Evolutionary conservation across 75 land plant genomes (phyloP), one percentile per base, ranked within the genome.

Genomic region (Selaginella tamariscina): DNA sequence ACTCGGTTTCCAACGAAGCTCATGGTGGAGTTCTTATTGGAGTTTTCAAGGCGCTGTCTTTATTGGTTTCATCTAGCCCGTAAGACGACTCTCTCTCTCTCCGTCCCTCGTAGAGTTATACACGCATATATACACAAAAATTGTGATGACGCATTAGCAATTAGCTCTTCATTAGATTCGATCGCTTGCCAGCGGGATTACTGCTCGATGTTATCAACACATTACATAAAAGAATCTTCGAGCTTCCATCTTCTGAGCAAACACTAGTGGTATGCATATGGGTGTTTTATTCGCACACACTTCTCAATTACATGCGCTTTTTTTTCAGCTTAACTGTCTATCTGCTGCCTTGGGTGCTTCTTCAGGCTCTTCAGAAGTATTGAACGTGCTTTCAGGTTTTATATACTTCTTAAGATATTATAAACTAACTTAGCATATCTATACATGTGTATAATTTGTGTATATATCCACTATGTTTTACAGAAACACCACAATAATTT

Each of bases 31-130:
- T 86, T 75, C 80, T 95, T 56, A 65, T 73, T 30, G 70, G 77
- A 24, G 70, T 80, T 62, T 84, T 91, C 73, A 91, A 86, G 74
- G 79, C 85, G 66, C 82, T 95, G n/a, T 81, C 87, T 67, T 84
- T 84, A 73, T 70, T 95, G 78, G 76, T 86, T 57, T 69, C 84
- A 62, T 75, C 89, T 63, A 82, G 96, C 32, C 97, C 97, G 97
- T 95, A 95, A 80, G 91, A 32, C 23, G 68, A 26, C 21, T 30
- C 27, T 30, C 18, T 13, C 18, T 27, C 22, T 26, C 20, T 2
- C 29, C 9, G 26, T 18, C 18, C 29, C 29, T 27, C 15, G 2
- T 15, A 27, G 9, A 64, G 20, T 64, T 2, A 26, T 26, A 29
- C 15, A 27, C 5, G 64, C 32, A 27, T 27, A 54, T 26, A 32